These are phyloP conservation scores for Fusarium brachygibbosum DNA, from an alignment of 2,329 filamentous ascomycete species.

Conservation along the genomic window DNA sequence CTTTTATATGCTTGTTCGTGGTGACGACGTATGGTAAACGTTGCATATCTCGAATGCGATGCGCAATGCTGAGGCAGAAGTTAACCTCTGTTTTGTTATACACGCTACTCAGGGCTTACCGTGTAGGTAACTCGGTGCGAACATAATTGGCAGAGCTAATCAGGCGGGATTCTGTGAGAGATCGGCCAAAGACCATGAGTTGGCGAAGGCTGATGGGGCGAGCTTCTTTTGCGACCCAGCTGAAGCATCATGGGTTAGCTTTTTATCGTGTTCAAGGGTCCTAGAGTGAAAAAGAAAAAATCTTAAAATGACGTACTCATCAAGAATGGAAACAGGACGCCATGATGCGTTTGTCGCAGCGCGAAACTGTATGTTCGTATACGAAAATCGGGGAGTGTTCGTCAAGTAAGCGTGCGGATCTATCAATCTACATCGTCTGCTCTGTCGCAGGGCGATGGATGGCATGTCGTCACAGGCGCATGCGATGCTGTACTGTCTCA, in stretches of 20 bases:
- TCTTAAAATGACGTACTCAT: conserved; percentile 65
- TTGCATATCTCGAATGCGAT: conserved; percentile 97
- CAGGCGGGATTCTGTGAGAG: conserved; percentile 88
- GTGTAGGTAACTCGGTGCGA: conserved; percentile 88
- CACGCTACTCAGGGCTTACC: conserved; percentile 42
- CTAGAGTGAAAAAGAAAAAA: conserved; percentile 4
- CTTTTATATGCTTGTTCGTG: conserved; percentile 92
- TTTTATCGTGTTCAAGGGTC: conserved; percentile 1
- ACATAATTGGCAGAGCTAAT: conserved; percentile 98
- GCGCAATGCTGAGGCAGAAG: conserved; percentile 75
- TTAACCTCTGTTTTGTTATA: conserved; percentile 18
- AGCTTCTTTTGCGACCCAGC: conserved; percentile 93
- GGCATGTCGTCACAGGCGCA: conserved; percentile 60
- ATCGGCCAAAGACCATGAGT: conserved; percentile 96
- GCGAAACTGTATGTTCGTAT: conserved; percentile 37
- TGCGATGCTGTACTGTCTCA: conserved; percentile 44
- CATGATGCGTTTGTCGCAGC: conserved; percentile 60
- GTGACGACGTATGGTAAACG: conserved; percentile 95
- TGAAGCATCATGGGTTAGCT: conserved; percentile 55
- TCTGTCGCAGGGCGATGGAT: conserved; percentile 61
- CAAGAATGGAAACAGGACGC: conserved; percentile 73
- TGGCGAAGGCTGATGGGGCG: conserved; percentile 96
- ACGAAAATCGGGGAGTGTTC: conserved; percentile 17
- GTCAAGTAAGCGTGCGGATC: conserved; percentile 34
- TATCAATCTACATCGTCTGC: conserved; percentile 57